Conservation (phyloP, 2,329 filamentous ascomycete species). For the Emericellopsis atlantica region DNA sequence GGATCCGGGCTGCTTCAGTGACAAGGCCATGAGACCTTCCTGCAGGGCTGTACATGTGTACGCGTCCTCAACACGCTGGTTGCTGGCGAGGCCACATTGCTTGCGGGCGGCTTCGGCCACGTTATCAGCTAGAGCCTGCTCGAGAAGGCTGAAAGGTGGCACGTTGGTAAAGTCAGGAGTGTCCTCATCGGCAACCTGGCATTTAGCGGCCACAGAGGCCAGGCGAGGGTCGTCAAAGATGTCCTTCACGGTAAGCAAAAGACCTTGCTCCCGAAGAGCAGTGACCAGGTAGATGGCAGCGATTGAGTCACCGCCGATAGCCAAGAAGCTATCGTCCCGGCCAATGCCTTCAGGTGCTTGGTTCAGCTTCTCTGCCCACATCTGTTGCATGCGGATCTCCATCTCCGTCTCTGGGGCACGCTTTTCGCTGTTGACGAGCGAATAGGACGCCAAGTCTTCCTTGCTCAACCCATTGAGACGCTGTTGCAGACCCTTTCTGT, state of each 20-base stretch:
- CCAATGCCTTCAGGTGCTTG: slow-evolving; percentile 9
- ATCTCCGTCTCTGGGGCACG: neutral
- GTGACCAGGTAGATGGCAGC: slow-evolving; percentile 7
- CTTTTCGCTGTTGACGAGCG: neutral
- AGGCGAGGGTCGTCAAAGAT: slow-evolving; percentile 9
- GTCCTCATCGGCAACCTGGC: neutral
- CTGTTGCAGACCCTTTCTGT: neutral
- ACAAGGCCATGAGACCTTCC: slow-evolving; percentile 33
- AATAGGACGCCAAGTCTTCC: neutral
- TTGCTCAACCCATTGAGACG: neutral
- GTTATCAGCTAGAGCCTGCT: neutral
- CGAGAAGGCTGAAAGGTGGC: neutral
- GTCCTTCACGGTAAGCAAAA: slow-evolving; percentile 6
- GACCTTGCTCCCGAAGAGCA: neutral
- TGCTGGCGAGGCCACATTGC: neutral
- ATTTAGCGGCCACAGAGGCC: neutral
- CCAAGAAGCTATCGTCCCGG: slow-evolving; percentile 13
- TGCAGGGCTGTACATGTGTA: slow-evolving; percentile 37
- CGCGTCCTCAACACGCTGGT: slow-evolving; percentile 25
- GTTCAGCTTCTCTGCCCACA: slow-evolving; percentile 21
- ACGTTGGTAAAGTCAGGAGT: neutral
- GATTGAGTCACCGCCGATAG: slow-evolving; percentile 16
- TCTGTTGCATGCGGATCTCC: slow-evolving; percentile 3
- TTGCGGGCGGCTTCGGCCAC: neutral
- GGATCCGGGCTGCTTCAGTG: slow-evolving; percentile 16